Evolutionary conservation across 352 stramenopile genomes (phyloP).

Genomic region (Pythium aristosporum): DNA sequence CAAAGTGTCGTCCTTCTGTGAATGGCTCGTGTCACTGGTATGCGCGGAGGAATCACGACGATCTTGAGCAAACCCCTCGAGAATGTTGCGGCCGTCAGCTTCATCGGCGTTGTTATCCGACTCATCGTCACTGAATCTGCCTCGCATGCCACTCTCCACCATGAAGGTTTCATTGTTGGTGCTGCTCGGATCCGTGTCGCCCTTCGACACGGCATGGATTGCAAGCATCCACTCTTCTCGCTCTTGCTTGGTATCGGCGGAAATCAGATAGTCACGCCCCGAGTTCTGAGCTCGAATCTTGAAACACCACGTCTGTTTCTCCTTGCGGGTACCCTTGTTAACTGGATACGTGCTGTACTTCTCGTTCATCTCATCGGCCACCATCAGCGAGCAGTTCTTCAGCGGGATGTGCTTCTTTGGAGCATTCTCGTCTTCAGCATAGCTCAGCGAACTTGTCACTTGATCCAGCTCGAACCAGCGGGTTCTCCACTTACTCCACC

Average conservation of each 20-base stretch:
- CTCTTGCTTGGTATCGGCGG: slow-evolving; percentile 84
- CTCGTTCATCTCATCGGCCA: slow-evolving; percentile 85
- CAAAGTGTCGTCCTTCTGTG: slow-evolving; percentile 44
- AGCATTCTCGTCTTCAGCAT: slow-evolving; percentile 62
- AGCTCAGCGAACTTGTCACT: slow-evolving; percentile 75
- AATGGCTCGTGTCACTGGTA: slow-evolving; percentile 58
- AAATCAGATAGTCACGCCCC: slow-evolving; percentile 82
- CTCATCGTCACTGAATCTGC: slow-evolving; percentile 11
- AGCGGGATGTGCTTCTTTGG: slow-evolving; percentile 76
- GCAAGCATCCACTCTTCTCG: slow-evolving; percentile 90
- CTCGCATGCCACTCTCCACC: slow-evolving; percentile 22
- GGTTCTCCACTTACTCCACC: slow-evolving; percentile 68
- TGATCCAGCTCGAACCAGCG: slow-evolving; percentile 84
- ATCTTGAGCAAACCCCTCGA: slow-evolving; percentile 37
- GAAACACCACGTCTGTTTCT: slow-evolving; percentile 84
- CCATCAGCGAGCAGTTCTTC: slow-evolving; percentile 62
- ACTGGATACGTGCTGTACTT: slow-evolving; percentile 84
- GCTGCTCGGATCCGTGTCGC: slow-evolving; percentile 33
- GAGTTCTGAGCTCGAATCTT: slow-evolving; percentile 78
- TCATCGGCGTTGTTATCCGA: slow-evolving; percentile 55
- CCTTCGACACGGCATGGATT: slow-evolving; percentile 75
- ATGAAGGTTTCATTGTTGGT: slow-evolving; percentile 42
- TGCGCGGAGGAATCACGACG: slow-evolving; percentile 59
- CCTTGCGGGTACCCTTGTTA: slow-evolving; percentile 80
- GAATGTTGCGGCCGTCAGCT: slow-evolving; percentile 56